Evolutionary conservation across 2,329 filamentous ascomycete species (phyloP), one percentile per base, ranked within the genome.

Genomic region (Ophiocordyceps camponoti-leonardi): DNA sequence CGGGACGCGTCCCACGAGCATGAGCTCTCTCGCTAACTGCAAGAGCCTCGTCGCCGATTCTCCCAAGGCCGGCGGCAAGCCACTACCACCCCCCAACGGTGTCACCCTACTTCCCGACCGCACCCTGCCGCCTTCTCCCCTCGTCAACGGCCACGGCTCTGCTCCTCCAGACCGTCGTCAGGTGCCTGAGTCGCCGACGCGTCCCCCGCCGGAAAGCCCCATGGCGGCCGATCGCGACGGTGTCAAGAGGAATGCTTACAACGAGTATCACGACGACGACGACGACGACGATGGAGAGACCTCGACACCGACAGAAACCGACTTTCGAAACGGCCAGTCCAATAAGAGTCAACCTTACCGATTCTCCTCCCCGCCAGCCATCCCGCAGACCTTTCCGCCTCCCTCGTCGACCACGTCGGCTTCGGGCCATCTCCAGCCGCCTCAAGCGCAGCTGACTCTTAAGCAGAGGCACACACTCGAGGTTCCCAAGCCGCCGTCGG

Each of bases 401-500:
- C 62, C 18, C 59, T 59, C 40, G 57, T 62, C 35, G 61, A n/a
- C 60, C 28, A 58, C 64, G 28, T 67, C 71, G 13, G 64, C 71
- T 1, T 72, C 75, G n/a, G 65, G 65, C 3, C 64, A 71, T 47
- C 60, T 70, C 41, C 71, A 79, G 37, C 67, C 75, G 10, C 53
- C 57, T 3, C 41, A 50, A 35, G 46, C 53, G 22, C 68, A 70
- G 14, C 66, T 73, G 19, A 73, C 75, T 46, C 66, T 90, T 43
- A 82, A 83, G 60, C 86, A 94, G 49, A 79, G 88, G 51, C 83
- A 94, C 63, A 94, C 86, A 0, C 71, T 95, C 23, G 86, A 94
- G 61, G 86, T 94, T 0, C 87, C 88, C 8, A 84, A 81, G 61
- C 61, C 71, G 16, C 66, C 72, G 19, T 71, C 79, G n/a, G 67